Base-by-base conservation (phyloP, 306 rosid genomes). In the Rosa multiflora region DNA sequence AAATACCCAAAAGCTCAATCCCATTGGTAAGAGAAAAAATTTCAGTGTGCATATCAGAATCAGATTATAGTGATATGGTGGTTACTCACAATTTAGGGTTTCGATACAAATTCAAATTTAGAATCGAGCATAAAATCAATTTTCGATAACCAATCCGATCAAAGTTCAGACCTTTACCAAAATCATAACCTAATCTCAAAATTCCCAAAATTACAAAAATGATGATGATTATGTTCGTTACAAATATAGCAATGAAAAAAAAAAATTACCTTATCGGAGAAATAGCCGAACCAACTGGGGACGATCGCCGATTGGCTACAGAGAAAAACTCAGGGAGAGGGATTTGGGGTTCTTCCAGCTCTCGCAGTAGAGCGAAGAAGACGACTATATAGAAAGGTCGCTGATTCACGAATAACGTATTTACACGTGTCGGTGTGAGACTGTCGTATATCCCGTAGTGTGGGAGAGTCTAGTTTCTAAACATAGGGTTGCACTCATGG, bases 261-360 rank as follows among this genome's bases (percentile, higher is more conserved):
- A 29, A 29, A 2, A 32, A 1, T n/a, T 63, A 79, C 82, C 78
- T 73, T 37, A 58, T 35, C 26, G 15, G 66, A 64, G 20, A 62
- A 63, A 18, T 11, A 7, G 67, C n/a, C 56, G 74, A 64, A 63
- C 32, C 67, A 11, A 35, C 21, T 39, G 56, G 53, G 37, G n/a
- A 11, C 40, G 77, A 49, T 72, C 67, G 78, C 73, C 46, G 67
- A 79, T 14, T 78, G 72, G 15, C 8, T 6, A 5, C 66, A 66
- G 66, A 44, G 61, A 18, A 53, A 12, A 48, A 35, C 8, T 17
- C 2, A 71, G 21, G 61, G 40, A 47, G 20, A 15, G 44, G 2
- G 44, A 15, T 35, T 66, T 66, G 71, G 26, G 70, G 21, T 14
- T 66, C 21, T 7, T 6, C 11, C 70, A 37, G 44, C 47, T 66